Conservation (phyloP, 2,329 filamentous ascomycete genomes). For the Aspergillus pseudonomiae region DNA sequence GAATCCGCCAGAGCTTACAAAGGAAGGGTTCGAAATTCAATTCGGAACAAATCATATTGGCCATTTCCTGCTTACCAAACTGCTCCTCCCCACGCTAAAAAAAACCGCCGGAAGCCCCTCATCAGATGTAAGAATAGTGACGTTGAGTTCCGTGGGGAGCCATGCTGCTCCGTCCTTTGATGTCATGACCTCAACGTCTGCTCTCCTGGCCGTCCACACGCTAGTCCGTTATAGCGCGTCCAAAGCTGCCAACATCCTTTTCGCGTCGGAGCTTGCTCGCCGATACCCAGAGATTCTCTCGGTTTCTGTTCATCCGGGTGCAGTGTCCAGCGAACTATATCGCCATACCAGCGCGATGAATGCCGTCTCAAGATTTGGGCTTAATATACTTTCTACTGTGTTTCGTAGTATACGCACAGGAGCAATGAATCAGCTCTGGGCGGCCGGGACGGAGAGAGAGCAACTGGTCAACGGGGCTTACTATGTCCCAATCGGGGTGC, state of each 20-base stretch:
- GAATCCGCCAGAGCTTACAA: slow-evolving; percentile 39
- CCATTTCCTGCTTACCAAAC: slow-evolving; percentile 49
- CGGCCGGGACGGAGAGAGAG: slow-evolving; percentile 37
- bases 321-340: slow-evolving; percentile 47
- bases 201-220: slow-evolving; percentile 38
- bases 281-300: slow-evolving; percentile 48
- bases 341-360: slow-evolving; percentile 31
- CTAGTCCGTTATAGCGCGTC: slow-evolving; percentile 55
- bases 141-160: slow-evolving; percentile 41
- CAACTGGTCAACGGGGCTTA: slow-evolving; percentile 43
- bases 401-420: slow-evolving; percentile 39
- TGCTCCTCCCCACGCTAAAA: slow-evolving; percentile 46
- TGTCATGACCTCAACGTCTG: slow-evolving; percentile 40
- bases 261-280: slow-evolving; percentile 50
- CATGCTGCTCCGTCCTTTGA: slow-evolving; percentile 38
- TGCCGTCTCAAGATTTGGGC: slow-evolving; percentile 23
- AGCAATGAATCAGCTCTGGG: slow-evolving; percentile 47
- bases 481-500: slow-evolving; percentile 45
- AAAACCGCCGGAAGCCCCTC: slow-evolving; percentile 34
- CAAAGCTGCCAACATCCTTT: slow-evolving; percentile 55
- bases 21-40: slow-evolving; percentile 49
- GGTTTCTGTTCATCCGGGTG: slow-evolving; percentile 55
- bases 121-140: slow-evolving; percentile 42
- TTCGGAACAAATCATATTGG: slow-evolving; percentile 53
- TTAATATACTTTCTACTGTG: slow-evolving; percentile 27